These are phyloP conservation scores for Fusarium udum DNA, from an alignment of 2,329 filamentous ascomycete species.

Conservation along the genomic window DNA sequence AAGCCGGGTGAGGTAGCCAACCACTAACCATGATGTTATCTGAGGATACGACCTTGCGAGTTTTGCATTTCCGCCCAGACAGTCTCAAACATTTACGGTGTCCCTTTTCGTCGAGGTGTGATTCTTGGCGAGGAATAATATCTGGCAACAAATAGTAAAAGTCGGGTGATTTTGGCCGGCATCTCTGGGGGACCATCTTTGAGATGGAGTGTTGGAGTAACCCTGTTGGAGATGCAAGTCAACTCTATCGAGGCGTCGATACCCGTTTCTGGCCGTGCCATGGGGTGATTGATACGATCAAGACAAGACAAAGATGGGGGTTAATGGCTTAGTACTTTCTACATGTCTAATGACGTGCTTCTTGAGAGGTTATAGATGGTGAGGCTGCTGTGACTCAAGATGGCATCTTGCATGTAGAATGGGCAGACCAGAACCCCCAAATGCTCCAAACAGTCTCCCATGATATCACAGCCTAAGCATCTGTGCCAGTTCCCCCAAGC, in stretches of 20 bases:
- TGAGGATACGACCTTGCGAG: constrained; percentile 5
- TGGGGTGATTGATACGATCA: neutral
- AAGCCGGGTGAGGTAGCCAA: constrained; percentile 29
- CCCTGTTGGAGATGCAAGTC: neutral
- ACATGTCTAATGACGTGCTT: neutral
- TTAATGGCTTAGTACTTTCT: neutral
- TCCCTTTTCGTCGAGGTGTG: neutral
- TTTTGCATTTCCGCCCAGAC: constrained; percentile 24
- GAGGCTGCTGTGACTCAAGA: neutral
- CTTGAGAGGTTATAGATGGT: neutral
- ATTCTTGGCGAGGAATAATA: constrained; percentile 10
- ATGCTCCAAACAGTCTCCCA: neutral
- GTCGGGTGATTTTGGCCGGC: constrained; percentile 10
- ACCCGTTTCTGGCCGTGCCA: constrained; percentile 20
- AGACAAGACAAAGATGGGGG: neutral
- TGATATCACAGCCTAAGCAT: neutral
- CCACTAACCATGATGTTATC: neutral
- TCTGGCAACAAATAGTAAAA: constrained; percentile 26
- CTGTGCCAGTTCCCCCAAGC: neutral
- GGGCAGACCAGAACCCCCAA: constrained; percentile 10
- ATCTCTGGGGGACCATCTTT: constrained; percentile 8
- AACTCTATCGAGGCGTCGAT: constrained; percentile 11
- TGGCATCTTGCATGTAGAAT: neutral
- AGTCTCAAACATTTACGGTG: neutral
- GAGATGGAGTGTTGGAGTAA: neutral